Evolutionary conservation across 768 basidiomycete species (phyloP).

Genomic region (Coprinopsis sp.): DNA sequence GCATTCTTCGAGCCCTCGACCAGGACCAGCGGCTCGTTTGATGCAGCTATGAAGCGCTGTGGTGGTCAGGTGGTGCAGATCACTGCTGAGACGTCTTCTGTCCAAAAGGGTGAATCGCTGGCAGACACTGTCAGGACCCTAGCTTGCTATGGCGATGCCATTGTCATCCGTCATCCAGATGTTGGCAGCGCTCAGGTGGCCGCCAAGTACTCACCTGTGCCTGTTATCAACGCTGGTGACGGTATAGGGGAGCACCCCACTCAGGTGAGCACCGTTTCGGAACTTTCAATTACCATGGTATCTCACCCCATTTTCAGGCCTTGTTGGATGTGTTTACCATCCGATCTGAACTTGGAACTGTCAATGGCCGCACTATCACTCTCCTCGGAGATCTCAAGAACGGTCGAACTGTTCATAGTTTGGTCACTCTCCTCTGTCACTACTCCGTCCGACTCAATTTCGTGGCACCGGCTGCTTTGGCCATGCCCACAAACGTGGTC

Average conservation of each 20-base stretch:
- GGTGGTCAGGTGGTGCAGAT: slow-evolving; percentile 94
- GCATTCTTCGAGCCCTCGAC: slow-evolving; percentile 98
- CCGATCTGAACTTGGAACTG: slow-evolving; percentile 94
- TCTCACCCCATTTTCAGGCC: slow-evolving; percentile 42
- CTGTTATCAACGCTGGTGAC: slow-evolving; percentile 95
- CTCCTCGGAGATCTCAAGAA: slow-evolving; percentile 96
- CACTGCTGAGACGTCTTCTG: slow-evolving; percentile 76
- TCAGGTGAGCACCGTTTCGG: slow-evolving; percentile 54
- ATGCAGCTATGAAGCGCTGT: slow-evolving; percentile 97
- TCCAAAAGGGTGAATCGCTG: slow-evolving; percentile 89
- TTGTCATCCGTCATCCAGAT: slow-evolving; percentile 92
- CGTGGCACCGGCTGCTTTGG: slow-evolving; percentile 79
- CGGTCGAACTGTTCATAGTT: slow-evolving; percentile 93
- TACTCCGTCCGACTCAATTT: slow-evolving; percentile 96
- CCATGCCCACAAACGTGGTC: slow-evolving; percentile 87
- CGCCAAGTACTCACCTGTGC: slow-evolving; percentile 95
- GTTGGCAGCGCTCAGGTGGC: slow-evolving; percentile 91
- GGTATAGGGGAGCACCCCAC: slow-evolving; percentile 97
- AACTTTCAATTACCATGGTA: neutral
- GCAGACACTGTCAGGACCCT: slow-evolving; percentile 92
- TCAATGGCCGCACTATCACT: slow-evolving; percentile 92
- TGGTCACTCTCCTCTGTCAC: slow-evolving; percentile 86
- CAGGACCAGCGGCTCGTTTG: slow-evolving; percentile 91
- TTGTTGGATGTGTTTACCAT: slow-evolving; percentile 90
- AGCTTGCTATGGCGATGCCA: slow-evolving; percentile 91